Evolutionary conservation across 148 eudicot species (phyloP), one percentile per base, ranked within the genome.

Genomic region (Selenicereus undatus): DNA sequence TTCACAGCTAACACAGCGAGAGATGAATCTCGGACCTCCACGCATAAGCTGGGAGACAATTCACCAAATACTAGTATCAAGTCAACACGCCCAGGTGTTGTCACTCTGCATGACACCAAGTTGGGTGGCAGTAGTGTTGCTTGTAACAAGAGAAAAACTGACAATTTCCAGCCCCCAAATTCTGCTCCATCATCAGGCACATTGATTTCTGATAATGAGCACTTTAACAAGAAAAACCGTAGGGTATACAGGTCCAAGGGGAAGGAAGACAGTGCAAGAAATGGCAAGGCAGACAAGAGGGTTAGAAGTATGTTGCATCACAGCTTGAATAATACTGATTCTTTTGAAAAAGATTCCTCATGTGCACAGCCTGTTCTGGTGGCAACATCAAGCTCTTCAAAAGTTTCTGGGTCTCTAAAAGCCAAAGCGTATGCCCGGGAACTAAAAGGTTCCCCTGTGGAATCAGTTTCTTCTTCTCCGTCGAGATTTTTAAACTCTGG

Each of bases 331-430:
- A 75, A 78, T 68, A 56, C 36, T 26, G 89, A 84, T 80, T 79
- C 89, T 83, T 54, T 83, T 81, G 88, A 77, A 81, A 88, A 84
- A 83, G 88, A 91, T 74, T 80, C 85, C 69, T 81, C 78, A 65
- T 22, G 84, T 65, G 81, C 68, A 42, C 87, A 85, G 77, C 90
- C 89, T 82, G 82, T 85, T 79, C 84, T 85, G 85, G 94, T 97
- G 60, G 89, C 97, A 68, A 90, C 92, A 80, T 93, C 98, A 74
- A 92, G 99, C 88, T 92, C 99, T 81, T 92, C 99, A 0, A 95
- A 93, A 83, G 92, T 89, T 82, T 93, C 98, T 54, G 94, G 88
- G 36, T 93, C 99, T 81, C 88, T 77, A 72, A 89, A 85, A 85
- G 89, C 79, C 74, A 89, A 82, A 82, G 78, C 87, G 58, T 86